Conservation (phyloP, 441 rosid genomes). For the Viola pubescens region DNA sequence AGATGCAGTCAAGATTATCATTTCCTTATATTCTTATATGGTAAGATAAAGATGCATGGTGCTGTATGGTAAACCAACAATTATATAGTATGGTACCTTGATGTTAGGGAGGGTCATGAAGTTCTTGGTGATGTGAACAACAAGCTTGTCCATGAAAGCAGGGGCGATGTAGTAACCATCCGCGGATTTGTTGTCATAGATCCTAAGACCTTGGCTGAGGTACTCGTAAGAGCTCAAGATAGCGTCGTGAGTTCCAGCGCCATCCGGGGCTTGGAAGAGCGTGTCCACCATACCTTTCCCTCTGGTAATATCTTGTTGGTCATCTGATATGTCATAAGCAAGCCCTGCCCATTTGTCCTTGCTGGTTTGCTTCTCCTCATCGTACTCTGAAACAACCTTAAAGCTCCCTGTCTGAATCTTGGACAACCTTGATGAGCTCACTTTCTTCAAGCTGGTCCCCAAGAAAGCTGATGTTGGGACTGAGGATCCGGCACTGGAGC, state of each 20-base stretch:
- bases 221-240: slow-evolving; percentile 72
- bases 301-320: slow-evolving; percentile 90
- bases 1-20: too few species aligned
- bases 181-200: slow-evolving; percentile 63
- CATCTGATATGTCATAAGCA: slow-evolving; percentile 61
- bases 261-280: slow-evolving; percentile 85
- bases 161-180: slow-evolving; percentile 89
- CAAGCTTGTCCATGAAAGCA: slow-evolving; percentile 96
- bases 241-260: slow-evolving; percentile 66
- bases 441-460: slow-evolving; percentile 68
- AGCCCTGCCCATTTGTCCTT: slow-evolving; percentile 83
- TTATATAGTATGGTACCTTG: slow-evolving; percentile 37
- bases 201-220: slow-evolving; percentile 65
- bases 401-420: slow-evolving; percentile 41
- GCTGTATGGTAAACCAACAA: too few species aligned
- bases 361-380: slow-evolving; percentile 55
- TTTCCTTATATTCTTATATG: too few species aligned
- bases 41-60: too few species aligned
- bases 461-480: slow-evolving; percentile 52
- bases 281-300: slow-evolving; percentile 89
- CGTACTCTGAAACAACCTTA: slow-evolving; percentile 41
- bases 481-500: slow-evolving; percentile 45
- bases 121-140: slow-evolving; percentile 95
- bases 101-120: slow-evolving; percentile 85
- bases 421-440: slow-evolving; percentile 36